phyloP scores from a whole-genome alignment of 2,329 filamentous ascomycete species.

The Fusarium sp. region DNA sequence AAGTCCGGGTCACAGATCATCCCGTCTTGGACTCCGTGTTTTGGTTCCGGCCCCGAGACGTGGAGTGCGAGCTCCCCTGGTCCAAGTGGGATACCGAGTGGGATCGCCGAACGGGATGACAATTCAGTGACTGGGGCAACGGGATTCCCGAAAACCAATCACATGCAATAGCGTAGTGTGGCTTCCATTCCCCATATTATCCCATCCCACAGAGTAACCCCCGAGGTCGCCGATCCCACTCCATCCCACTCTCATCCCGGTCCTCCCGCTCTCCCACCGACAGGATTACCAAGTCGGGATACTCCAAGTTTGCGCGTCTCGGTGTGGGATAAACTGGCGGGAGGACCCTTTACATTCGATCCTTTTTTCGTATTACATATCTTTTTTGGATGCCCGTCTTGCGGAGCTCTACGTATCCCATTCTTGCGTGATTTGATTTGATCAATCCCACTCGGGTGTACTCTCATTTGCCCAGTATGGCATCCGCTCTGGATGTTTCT shows the following conservation, averaged over 20 bases:
- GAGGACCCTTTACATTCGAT: neutral
- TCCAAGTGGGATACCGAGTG: constrained; percentile 31
- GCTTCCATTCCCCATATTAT: constrained; percentile 4
- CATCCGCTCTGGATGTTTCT: constrained; percentile 39
- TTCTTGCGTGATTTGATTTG: constrained; percentile 4
- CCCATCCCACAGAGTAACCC: neutral
- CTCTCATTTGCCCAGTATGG: neutral
- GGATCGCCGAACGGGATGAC: constrained; percentile 20
- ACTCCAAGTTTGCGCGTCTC: neutral
- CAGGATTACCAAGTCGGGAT: constrained; percentile 41
- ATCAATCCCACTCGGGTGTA: constrained; percentile 34
- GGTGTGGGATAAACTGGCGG: constrained; percentile 18
- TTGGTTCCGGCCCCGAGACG: neutral
- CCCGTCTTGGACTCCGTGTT: neutral
- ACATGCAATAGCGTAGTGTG: constrained; percentile 2
- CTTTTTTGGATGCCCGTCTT: neutral
- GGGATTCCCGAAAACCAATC: neutral
- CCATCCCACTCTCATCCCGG: constrained; percentile 36
- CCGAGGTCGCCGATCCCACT: constrained; percentile 1
- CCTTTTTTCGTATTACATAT: constrained; percentile 8
- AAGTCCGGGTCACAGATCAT: neutral
- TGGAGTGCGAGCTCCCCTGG: neutral
- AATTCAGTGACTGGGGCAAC: constrained; percentile 7
- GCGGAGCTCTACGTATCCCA: neutral
- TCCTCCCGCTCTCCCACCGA: constrained; percentile 39